These are phyloP conservation scores for Nicotiana otophora DNA, from an alignment of 257 asterid genomes.

Conservation along the genomic window DNA sequence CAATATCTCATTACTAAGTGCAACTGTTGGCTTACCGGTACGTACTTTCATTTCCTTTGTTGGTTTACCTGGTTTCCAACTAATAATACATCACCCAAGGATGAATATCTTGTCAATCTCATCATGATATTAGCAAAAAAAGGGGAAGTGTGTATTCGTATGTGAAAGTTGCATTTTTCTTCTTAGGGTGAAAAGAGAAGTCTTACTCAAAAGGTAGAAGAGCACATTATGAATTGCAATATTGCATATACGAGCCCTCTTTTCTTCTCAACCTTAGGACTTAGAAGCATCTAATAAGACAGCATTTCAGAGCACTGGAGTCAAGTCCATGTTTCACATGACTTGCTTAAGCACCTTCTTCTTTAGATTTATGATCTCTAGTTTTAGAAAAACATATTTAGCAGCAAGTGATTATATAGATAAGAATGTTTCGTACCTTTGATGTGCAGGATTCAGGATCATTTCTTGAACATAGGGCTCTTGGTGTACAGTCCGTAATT, in stretches of 20 bases:
- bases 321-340: background rate
- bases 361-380: background rate
- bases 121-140: background rate
- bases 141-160: background rate
- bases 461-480: conserved; percentile 50
- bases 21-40: conserved; percentile 82
- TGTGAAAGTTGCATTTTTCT: background rate
- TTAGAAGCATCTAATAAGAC: background rate
- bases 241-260: background rate
- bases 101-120: background rate
- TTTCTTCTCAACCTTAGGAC: background rate
- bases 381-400: background rate
- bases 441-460: conserved; percentile 73
- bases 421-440: background rate
- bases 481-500: conserved; percentile 43
- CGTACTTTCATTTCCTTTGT: background rate
- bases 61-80: background rate
- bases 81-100: background rate
- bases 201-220: background rate
- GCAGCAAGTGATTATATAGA: conserved; percentile 1
- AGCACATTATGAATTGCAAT: background rate
- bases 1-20: conserved; percentile 68
- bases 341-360: conserved; percentile 2
- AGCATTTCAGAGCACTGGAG: background rate
- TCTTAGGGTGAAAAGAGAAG: background rate